Percentiles rank a stretch among this genome's conserved stretches.
phyloP scores from a whole-genome alignment of 768 basidiomycete genomes.

The Leccinum imitatum region DNA sequence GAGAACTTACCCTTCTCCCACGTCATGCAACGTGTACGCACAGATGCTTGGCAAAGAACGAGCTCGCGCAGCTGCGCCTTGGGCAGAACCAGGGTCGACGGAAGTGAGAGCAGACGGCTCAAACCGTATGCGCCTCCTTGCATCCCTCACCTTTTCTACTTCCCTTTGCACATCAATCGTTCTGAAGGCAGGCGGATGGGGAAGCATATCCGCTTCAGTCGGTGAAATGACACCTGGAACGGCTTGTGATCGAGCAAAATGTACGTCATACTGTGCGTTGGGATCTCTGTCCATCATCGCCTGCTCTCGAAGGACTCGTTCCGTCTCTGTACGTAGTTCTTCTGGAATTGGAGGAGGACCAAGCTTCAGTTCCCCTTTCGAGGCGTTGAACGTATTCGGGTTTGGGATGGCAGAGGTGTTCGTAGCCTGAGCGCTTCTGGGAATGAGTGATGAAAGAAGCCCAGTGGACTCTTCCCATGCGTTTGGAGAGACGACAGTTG shows the following conservation, averaged over 20 bases:
- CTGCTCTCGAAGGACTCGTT: slow-evolving; percentile 78
- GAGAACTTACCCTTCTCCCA: slow-evolving; percentile 81
- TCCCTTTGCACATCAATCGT: slow-evolving; percentile 88
- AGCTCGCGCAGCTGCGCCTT: slow-evolving; percentile 51
- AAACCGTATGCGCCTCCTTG: slow-evolving; percentile 86
- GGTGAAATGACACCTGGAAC: slow-evolving; percentile 62
- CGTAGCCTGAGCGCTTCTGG: slow-evolving; percentile 50
- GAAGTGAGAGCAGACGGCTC: slow-evolving; percentile 68
- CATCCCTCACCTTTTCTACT: slow-evolving; percentile 85
- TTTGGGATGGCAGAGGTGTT: slow-evolving; percentile 45
- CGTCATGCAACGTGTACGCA: slow-evolving; percentile 92
- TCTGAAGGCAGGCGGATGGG: slow-evolving; percentile 81
- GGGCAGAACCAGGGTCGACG: slow-evolving; percentile 57
- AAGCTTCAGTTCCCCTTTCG: slow-evolving; percentile 79
- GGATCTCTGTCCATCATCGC: slow-evolving; percentile 73
- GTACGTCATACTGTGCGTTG: slow-evolving; percentile 62
- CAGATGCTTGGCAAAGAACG: slow-evolving; percentile 89
- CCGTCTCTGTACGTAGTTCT: slow-evolving; percentile 77
- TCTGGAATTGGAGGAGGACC: slow-evolving; percentile 79
- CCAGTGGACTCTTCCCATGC: slow-evolving; percentile 89
- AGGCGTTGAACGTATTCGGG: slow-evolving; percentile 71
- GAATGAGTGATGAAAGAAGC: slow-evolving; percentile 73
- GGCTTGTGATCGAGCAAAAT: slow-evolving; percentile 48
- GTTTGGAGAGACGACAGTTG: slow-evolving; percentile 58
- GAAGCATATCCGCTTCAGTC: slow-evolving; percentile 68